A percentile compares a stretch with the other conserved stretches of the same genome.
These are phyloP conservation scores for Xanthoconium stramineum DNA, from an alignment of 768 basidiomycete genomes.

Conservation along the genomic window DNA sequence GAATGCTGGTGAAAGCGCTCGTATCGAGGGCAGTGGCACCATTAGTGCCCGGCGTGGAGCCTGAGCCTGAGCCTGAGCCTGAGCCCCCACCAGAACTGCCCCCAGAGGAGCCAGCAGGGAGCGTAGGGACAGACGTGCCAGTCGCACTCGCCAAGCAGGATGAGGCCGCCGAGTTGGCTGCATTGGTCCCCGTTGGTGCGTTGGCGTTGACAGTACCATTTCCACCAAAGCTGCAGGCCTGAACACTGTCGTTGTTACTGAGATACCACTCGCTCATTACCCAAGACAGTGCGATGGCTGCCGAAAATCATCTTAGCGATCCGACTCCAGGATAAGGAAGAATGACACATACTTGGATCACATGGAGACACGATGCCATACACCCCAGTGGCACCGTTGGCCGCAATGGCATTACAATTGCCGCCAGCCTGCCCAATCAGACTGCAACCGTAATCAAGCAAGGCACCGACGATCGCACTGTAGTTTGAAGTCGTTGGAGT, in stretches of 20 bases:
- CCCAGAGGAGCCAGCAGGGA: conserved; percentile 34
- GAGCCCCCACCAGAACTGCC: conserved; percentile 22
- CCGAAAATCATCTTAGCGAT: conserved; percentile 5
- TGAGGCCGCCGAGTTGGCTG: conserved; percentile 53
- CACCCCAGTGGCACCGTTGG: conserved; percentile 66
- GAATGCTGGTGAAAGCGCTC: conserved; percentile 38
- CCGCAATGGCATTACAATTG: conserved; percentile 66
- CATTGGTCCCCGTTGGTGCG: conserved; percentile 47
- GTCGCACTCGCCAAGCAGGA: conserved; percentile 66
- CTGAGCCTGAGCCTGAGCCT: conserved; percentile 7
- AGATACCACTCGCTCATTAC: conserved; percentile 81
- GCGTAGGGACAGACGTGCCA: conserved; percentile 61
- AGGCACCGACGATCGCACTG: conserved; percentile 53
- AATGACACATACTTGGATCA: conserved; percentile 60
- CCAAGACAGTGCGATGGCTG: conserved; percentile 78
- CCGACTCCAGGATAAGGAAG: neutral
- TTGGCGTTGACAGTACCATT: conserved; percentile 74
- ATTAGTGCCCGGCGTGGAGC: conserved; percentile 16
- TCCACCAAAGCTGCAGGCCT: conserved; percentile 76
- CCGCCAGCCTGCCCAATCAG: conserved; percentile 59
- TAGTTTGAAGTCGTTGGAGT: conserved; percentile 61
- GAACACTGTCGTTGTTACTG: conserved; percentile 49
- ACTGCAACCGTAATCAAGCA: conserved; percentile 65
- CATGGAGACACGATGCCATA: conserved; percentile 80
- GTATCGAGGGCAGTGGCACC: conserved; percentile 28